A percentile compares a stretch with the other conserved stretches of the same genome.
These are phyloP conservation scores for Boletus tylopilopsis DNA, from an alignment of 768 basidiomycete genomes.

Conservation along the genomic window DNA sequence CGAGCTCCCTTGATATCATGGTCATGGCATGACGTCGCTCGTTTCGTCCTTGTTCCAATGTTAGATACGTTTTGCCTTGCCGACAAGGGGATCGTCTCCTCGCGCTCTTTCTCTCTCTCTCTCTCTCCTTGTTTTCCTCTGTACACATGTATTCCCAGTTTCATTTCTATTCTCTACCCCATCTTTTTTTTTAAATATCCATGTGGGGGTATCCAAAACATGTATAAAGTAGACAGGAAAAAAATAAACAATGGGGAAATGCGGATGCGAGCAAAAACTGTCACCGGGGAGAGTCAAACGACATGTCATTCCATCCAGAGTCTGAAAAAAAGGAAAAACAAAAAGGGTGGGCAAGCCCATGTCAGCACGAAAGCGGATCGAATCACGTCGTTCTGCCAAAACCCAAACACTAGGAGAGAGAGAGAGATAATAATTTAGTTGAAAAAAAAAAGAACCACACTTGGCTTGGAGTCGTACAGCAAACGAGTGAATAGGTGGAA, in stretches of 20 bases:
- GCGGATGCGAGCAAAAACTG: too few species aligned
- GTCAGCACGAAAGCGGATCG: constrained; percentile 1
- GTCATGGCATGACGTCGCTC: too few species aligned
- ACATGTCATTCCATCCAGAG: too few species aligned
- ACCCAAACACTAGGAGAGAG: constrained; percentile 2
- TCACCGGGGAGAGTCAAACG: too few species aligned
- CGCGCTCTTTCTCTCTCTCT: background rate
- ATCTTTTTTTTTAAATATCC: background rate
- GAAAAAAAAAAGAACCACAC: background rate
- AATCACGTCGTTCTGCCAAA: constrained; percentile 3
- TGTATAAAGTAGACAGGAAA: background rate
- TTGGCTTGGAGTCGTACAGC: constrained; percentile 14
- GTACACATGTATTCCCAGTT: constrained; percentile 17
- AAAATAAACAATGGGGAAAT: too few species aligned
- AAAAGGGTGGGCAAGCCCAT: background rate
- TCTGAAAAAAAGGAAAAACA: background rate
- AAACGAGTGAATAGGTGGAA: constrained; percentile 9
- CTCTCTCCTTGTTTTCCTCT: background rate
- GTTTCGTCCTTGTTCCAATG: too few species aligned
- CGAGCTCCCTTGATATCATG: constrained; percentile 22
- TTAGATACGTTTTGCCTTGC: too few species aligned
- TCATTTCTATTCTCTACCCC: constrained; percentile 16
- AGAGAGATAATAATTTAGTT: constrained; percentile 21
- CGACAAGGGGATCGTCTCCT: too few species aligned
- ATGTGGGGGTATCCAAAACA: constrained; percentile 15